Evolutionary conservation across 2,329 filamentous ascomycete species (phyloP).

Genomic region (Aschersonia sp.): DNA sequence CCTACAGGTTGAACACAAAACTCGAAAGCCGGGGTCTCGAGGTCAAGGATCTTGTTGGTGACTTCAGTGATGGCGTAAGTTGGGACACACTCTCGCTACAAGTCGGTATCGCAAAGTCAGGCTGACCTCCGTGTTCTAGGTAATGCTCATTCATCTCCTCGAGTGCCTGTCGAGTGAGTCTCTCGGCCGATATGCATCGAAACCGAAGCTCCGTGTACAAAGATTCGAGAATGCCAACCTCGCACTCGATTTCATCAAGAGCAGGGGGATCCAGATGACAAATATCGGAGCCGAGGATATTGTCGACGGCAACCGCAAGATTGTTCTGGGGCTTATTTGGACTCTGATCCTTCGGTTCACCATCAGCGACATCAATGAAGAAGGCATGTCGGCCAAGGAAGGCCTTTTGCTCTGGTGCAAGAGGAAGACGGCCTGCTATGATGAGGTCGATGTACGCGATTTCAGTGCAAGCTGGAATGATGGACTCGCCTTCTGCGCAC

Average conservation of each 20-base stretch:
- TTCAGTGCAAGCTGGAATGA: slow-evolving; percentile 97
- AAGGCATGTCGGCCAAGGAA: slow-evolving; percentile 95
- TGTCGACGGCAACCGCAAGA: slow-evolving; percentile 94
- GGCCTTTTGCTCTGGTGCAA: slow-evolving; percentile 94
- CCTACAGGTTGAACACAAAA: slow-evolving; percentile 89
- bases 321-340: slow-evolving; percentile 95
- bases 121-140: slow-evolving; percentile 31
- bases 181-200: slow-evolving; percentile 89
- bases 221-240: slow-evolving; percentile 97
- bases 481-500: slow-evolving; percentile 86
- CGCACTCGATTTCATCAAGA: slow-evolving; percentile 84
- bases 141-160: slow-evolving; percentile 89
- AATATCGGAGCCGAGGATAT: slow-evolving; percentile 98
- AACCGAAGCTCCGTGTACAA: slow-evolving; percentile 91
- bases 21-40: slow-evolving; percentile 62
- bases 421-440: slow-evolving; percentile 95
- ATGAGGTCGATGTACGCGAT: slow-evolving; percentile 88
- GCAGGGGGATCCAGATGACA: slow-evolving; percentile 85
- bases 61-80: slow-evolving; percentile 87
- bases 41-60: slow-evolving; percentile 74
- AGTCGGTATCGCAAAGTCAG: background rate
- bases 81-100: background rate
- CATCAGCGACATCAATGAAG: slow-evolving; percentile 96
- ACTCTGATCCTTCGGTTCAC: slow-evolving; percentile 95
- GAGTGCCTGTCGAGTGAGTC: slow-evolving; percentile 92